These are phyloP conservation scores for Tulasnella sp. DNA, from an alignment of 768 basidiomycete species.

Conservation along the genomic window DNA sequence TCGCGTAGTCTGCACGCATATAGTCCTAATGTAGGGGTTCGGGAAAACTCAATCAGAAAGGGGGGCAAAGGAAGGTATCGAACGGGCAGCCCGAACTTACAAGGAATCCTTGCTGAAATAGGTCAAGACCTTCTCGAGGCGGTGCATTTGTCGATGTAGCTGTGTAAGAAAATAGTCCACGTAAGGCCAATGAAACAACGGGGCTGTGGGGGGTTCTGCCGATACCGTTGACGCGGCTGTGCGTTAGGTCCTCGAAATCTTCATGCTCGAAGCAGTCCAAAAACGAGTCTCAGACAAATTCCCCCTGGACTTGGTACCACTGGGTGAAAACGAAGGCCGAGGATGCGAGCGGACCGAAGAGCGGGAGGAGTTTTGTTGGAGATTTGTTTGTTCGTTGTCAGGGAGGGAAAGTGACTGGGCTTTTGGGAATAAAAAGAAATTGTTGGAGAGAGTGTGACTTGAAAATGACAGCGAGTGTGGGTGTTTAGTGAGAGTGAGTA, in stretches of 20 bases:
- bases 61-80: constrained; percentile 24
- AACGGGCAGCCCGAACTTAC: no score
- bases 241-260: not conserved
- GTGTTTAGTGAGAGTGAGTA: no score
- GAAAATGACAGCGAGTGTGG: no score
- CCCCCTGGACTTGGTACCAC: constrained; percentile 3
- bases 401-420: no score
- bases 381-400: not conserved
- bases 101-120: no score
- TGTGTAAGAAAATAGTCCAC: no score
- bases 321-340: not conserved
- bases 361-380: not conserved
- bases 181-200: no score
- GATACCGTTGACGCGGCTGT: constrained; percentile 15
- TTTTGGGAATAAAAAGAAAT: no score
- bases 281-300: constrained; percentile 6
- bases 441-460: no score
- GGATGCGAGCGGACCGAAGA: not conserved
- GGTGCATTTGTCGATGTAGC: no score
- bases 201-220: constrained; percentile 38
- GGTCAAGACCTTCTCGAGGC: no score
- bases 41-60: no score
- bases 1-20: constrained; percentile 44
- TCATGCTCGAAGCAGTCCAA: not conserved
- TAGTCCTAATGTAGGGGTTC: constrained; percentile 28